These are phyloP conservation scores for Thoreauomyces humboldtii DNA, from an alignment of 192 early-diverging fungal species.

Conservation along the genomic window DNA sequence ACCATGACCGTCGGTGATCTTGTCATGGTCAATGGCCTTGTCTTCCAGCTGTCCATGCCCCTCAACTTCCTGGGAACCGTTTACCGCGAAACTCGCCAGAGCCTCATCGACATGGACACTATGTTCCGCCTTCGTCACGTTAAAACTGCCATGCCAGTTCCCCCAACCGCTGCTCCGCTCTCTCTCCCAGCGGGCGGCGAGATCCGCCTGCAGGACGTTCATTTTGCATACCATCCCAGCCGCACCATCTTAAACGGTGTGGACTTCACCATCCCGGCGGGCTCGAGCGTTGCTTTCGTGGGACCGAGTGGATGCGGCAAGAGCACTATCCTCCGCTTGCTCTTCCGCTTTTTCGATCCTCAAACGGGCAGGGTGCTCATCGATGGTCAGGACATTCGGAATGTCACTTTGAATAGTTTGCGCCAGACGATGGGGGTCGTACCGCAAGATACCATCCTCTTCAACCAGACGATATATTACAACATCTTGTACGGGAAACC, in stretches of 20 bases:
- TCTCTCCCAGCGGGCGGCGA: constrained; percentile 51
- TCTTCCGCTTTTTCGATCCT: constrained; percentile 96
- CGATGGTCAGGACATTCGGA: constrained; percentile 79
- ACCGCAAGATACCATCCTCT: constrained; percentile 89
- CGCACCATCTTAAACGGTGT: constrained; percentile 58
- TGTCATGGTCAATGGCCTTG: constrained; percentile 97
- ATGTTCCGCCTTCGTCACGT: constrained; percentile 84
- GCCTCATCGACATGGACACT: constrained; percentile 94
- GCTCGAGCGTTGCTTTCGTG: constrained; percentile 86
- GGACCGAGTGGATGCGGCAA: constrained; percentile 93
- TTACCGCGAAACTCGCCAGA: constrained; percentile 94
- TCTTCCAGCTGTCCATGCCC: constrained; percentile 96
- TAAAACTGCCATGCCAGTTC: constrained; percentile 39
- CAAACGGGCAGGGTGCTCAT: constrained; percentile 73
- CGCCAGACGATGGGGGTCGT: constrained; percentile 81
- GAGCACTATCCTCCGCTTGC: constrained; percentile 63
- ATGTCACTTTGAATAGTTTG: constrained; percentile 77
- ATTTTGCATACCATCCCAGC: constrained; percentile 82
- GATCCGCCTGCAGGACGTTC: constrained; percentile 83
- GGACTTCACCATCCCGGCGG: constrained; percentile 79
- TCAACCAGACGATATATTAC: constrained; percentile 88
- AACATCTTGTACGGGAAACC: constrained; percentile 91
- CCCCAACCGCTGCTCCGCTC: constrained; percentile 34
- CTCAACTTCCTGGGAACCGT: constrained; percentile 97
- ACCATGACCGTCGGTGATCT: constrained; percentile 94